Evolutionary conservation across 2,329 filamentous ascomycete species (phyloP).

Genomic region (Epichloe baconii): DNA sequence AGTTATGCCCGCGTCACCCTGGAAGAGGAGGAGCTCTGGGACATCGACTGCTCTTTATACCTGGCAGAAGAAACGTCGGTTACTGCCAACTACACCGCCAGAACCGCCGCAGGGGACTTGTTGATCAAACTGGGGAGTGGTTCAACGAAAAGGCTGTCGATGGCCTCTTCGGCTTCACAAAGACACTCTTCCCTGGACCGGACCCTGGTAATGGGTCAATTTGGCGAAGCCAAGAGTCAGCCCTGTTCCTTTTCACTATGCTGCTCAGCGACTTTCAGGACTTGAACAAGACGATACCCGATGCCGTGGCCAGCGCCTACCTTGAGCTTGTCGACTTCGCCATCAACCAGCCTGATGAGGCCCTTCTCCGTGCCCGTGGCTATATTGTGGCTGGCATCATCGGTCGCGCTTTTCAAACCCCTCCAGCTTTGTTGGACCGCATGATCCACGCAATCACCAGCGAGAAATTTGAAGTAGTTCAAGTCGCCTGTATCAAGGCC

Average conservation of each 20-base stretch:
- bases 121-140: constrained; percentile 93
- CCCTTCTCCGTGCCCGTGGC: constrained; percentile 73
- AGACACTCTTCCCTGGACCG: constrained; percentile 48
- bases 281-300: constrained; percentile 55
- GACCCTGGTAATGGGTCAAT: constrained; percentile 23
- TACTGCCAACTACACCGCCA: constrained; percentile 89
- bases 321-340: constrained; percentile 70
- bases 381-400: constrained; percentile 77
- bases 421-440: constrained; percentile 53
- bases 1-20: constrained; percentile 80
- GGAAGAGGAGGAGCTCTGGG: constrained; percentile 92
- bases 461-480: constrained; percentile 76
- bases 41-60: constrained; percentile 91
- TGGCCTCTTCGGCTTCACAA: constrained; percentile 65
- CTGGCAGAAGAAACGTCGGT: constrained; percentile 90
- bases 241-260: constrained; percentile 75
- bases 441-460: constrained; percentile 62
- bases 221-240: constrained; percentile 61
- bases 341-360: constrained; percentile 54
- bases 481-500: constrained; percentile 81
- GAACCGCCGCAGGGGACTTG: constrained; percentile 83
- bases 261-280: constrained; percentile 75
- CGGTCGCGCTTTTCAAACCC: constrained; percentile 53
- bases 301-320: constrained; percentile 58
- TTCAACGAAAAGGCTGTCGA: constrained; percentile 63